Evolutionary conservation across 2,329 filamentous ascomycete genomes (phyloP), one percentile per base, ranked within the genome.

Genomic region (Ophiostoma ulmi): DNA sequence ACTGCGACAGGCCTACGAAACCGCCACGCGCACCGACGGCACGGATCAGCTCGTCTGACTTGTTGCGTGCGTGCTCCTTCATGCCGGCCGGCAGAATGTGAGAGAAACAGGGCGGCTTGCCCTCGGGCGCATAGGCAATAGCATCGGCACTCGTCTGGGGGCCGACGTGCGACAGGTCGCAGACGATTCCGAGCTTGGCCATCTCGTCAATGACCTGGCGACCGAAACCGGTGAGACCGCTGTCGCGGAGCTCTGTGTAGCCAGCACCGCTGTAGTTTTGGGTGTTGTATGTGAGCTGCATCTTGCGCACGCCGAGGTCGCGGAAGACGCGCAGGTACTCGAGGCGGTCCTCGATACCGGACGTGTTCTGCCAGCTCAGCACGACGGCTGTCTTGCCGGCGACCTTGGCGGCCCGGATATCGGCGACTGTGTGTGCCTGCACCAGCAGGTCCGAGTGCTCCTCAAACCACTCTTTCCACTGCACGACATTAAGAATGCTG

Each of bases 391-490:
- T 81, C 68, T 77, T 78, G 39, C 79, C 79, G 20, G 77, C 73
- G 55, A 74, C 72, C 71, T 81, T 80, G 4, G 79, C 80, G 17
- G 76, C 72, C 11, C 80, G 77, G 38, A 81, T 77, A 73, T 81
- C 79, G 11, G 75, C 76, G 7, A 78, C 79, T 0, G 70, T 77
- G 26, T 80, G 77, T 3, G 79, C 69, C 70, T 81, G 80, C 10
- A 79, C 76, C 44, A 81, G 80, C 22, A 81, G 74, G 72, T 81
- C 79, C 1, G 76, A 75, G 71, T 81, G 77, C 73, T 81, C 77
- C 70, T 81, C 80, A 69, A 81, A 81, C 80, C 80, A 81, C 70
- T 79, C 77, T 74, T 81, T 81, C 79, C 79, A 81, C 67, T 80
- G 78, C 13, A 81, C 78, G 1, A 81, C 79, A 52, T 80, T 79